These are phyloP conservation scores for Monilinia fructicola DNA, from an alignment of 2,329 filamentous ascomycete species.

Conservation along the genomic window DNA sequence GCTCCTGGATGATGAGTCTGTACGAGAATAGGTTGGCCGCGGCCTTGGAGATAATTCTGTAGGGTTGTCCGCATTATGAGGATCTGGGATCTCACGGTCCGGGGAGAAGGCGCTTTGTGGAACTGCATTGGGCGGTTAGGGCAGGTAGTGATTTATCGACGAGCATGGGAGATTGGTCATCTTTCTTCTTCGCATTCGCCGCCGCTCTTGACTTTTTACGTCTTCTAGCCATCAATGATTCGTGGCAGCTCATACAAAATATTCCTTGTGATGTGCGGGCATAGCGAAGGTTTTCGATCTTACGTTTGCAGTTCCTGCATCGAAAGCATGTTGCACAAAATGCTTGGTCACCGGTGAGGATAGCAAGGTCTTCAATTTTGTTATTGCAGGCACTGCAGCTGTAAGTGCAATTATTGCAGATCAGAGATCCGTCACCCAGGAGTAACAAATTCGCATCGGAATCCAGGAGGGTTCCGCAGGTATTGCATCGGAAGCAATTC, in stretches of 20 bases:
- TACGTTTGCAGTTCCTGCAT: slow-evolving; percentile 96
- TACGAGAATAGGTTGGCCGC: slow-evolving; percentile 50
- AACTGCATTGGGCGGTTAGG: slow-evolving; percentile 71
- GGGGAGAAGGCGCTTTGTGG: slow-evolving; percentile 60
- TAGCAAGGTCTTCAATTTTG: slow-evolving; percentile 98
- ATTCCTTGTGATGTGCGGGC: slow-evolving; percentile 97
- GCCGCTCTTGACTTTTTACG: slow-evolving; percentile 80
- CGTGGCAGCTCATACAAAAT: slow-evolving; percentile 98
- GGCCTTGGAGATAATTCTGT: slow-evolving; percentile 68
- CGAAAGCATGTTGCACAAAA: slow-evolving; percentile 97
- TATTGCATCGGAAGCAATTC: slow-evolving; percentile 97
- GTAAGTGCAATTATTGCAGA: slow-evolving; percentile 99
- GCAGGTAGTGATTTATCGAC: slow-evolving; percentile 92
- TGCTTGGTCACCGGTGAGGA: slow-evolving; percentile 94
- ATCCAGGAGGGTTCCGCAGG: slow-evolving; percentile 91
- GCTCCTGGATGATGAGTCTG: slow-evolving; percentile 56
- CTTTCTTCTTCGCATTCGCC: slow-evolving; percentile 60
- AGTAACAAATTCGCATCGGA: slow-evolving; percentile 97
- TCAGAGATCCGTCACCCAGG: slow-evolving; percentile 94
- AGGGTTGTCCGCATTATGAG: slow-evolving; percentile 64
- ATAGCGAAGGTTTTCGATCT: slow-evolving; percentile 98
- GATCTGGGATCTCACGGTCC: slow-evolving; percentile 54
- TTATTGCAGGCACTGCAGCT: slow-evolving; percentile 95
- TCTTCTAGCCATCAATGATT: slow-evolving; percentile 89
- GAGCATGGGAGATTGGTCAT: slow-evolving; percentile 64